These are phyloP conservation scores for Ceratocystis variospora DNA, from an alignment of 2,329 filamentous ascomycete genomes.

Conservation along the genomic window DNA sequence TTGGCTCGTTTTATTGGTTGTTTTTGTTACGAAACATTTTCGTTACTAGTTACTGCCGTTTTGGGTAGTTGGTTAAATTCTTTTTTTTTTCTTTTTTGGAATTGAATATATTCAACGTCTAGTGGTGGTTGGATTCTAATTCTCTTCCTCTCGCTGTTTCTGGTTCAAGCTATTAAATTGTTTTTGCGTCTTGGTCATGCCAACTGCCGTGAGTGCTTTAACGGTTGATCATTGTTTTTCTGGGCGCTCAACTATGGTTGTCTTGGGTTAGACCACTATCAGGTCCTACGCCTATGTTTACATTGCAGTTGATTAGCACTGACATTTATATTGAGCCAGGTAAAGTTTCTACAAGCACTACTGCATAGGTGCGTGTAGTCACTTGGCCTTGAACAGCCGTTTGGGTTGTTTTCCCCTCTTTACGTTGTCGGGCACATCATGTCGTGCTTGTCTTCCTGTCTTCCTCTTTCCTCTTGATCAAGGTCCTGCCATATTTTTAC, in stretches of 20 bases:
- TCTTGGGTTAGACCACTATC: background rate
- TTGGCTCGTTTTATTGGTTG: background rate
- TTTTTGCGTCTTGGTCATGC: background rate
- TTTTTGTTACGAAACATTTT: background rate
- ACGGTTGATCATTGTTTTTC: background rate
- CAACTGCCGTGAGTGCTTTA: background rate
- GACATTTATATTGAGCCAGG: no score
- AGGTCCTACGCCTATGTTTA: background rate
- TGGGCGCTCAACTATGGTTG: background rate
- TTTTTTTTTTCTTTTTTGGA: background rate
- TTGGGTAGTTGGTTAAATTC: background rate
- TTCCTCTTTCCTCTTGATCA: no score
- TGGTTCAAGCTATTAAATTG: background rate
- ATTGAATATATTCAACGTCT: background rate
- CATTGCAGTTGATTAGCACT: no score
- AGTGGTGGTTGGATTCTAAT: no score
- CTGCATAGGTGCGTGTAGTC: no score
- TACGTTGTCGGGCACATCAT: no score
- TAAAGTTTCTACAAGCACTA: no score
- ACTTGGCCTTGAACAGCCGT: no score
- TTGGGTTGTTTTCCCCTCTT: no score
- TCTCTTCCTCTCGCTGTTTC: background rate
- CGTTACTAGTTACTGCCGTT: background rate
- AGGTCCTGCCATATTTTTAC: no score
- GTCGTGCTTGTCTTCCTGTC: no score